Percentiles rank a stretch among this genome's conserved stretches.
phyloP scores from a whole-genome alignment of 257 asterid genomes.

The Ajuga chamaepitys region DNA sequence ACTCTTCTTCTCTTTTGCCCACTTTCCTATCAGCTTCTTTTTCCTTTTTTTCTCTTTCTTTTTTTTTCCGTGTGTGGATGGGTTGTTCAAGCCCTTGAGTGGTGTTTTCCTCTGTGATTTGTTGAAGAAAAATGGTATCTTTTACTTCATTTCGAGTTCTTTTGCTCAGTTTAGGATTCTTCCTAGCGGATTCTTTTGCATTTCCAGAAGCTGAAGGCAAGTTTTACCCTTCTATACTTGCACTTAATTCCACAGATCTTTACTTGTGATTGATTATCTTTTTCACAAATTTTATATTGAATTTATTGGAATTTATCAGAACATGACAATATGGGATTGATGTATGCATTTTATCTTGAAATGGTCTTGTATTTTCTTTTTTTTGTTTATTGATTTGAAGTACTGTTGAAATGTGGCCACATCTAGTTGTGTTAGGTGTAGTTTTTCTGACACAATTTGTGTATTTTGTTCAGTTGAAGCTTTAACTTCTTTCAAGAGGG shows the following conservation, averaged over 20 bases:
- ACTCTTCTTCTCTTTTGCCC: no score
- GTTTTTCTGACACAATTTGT: conserved; percentile 9
- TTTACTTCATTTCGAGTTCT: conserved; percentile 32
- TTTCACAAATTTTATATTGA: background rate
- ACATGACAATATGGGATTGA: conserved; percentile 16
- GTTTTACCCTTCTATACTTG: background rate
- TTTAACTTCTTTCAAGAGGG: conserved; percentile 74
- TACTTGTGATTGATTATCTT: conserved; percentile 22
- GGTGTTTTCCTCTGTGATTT: conserved; percentile 6
- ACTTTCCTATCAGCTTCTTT: background rate
- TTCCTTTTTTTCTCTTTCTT: background rate
- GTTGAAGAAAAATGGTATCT: conserved; percentile 35
- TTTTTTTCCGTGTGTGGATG: conserved; percentile 13
- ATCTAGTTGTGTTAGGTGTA: background rate
- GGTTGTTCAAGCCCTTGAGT: conserved; percentile 23
- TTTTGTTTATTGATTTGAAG: background rate
- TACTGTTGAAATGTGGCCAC: background rate
- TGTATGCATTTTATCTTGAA: background rate
- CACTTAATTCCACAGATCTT: conserved; percentile 37
- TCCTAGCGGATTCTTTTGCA: conserved; percentile 31
- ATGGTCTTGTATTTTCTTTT: conserved; percentile 10
- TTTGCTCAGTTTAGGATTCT: conserved; percentile 36
- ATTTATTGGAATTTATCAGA: background rate
- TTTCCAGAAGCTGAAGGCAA: conserved; percentile 66
- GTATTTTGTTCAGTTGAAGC: conserved; percentile 56